Base-by-base conservation (phyloP, 1,284 basidiomycete genomes). In the Coriolopsis trogii region DNA sequence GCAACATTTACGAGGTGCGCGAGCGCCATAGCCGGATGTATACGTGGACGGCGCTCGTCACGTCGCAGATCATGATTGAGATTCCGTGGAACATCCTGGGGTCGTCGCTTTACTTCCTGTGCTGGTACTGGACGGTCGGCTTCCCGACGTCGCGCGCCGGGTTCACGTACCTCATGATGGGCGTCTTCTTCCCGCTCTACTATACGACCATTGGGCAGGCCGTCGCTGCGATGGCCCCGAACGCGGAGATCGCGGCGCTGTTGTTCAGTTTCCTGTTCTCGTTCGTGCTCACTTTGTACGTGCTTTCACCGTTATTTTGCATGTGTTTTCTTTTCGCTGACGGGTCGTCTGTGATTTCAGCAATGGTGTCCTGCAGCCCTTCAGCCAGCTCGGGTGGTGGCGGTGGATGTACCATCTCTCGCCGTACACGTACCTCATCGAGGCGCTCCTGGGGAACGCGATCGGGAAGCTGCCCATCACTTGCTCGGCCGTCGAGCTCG, bases 371-470 rank as follows among this genome's bases (percentile, higher is more conserved):
- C 56, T 87, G 41, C 85, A 88, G 65, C 85, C 85, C 0, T 87
- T 74, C 70, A 63, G 73, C 6, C 67, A 76, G 13, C 79, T 92
- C 6, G 85, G 84, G 6, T 92, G 89, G 85, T 92, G 89, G 90
- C 74, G 74, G 58, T 93, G 90, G 86, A 89, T 92, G 85, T 90
- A 92, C 70, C 79, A 77, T 42, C 68, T 89, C 5, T 89, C 88
- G 2, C 91, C 91, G 0, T 91, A 84, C 70, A 89, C 87, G 7
- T 87, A 87, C 62, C 71, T 87, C 36, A 76, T 83, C 41, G 84
- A 86, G 62, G 83, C 78, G 24, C 62, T 85, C 28, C 62, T 82
- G 21, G 78, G 78, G 3, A 74, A 82, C 68, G 72, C 66, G 18
- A 38, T 70, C 28, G 72, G 70, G 48, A 74, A 72, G n/a, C 65